Percentiles rank a stretch among this genome's conserved stretches.
phyloP scores from a whole-genome alignment of 768 basidiomycete species.

The Mycena floridula region DNA sequence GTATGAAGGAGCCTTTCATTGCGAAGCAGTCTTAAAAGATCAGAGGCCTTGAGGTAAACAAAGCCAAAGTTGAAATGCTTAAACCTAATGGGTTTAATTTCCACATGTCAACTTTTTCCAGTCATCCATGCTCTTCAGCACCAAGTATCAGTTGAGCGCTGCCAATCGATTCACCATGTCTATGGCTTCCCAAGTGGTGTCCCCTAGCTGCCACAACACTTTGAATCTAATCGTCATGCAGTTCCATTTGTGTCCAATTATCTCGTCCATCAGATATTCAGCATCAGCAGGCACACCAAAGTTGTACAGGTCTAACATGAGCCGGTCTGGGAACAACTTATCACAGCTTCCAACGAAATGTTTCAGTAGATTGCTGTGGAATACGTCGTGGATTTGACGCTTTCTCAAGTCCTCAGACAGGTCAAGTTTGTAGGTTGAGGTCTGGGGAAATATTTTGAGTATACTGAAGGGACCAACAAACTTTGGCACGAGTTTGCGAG shows the following conservation, averaged over 20 bases:
- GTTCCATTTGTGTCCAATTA: not conserved
- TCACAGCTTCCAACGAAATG: conserved; percentile 14
- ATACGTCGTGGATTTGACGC: conserved; percentile 18
- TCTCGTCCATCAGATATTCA: not conserved
- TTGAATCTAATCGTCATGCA: not conserved
- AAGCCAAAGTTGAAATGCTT: too few relatives aligned
- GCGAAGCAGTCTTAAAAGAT: too few relatives aligned
- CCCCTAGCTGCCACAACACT: not conserved
- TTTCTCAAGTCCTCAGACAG: conserved; percentile 12
- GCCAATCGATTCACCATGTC: too few relatives aligned
- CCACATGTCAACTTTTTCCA: too few relatives aligned
- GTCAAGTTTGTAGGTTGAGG: conserved; percentile 15
- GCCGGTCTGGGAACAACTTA: conserved; percentile 20
- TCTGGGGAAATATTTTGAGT: not conserved
- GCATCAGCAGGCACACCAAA: conserved; percentile 3
- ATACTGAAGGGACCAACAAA: conserved; percentile 25
- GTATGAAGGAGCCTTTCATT: too few relatives aligned
- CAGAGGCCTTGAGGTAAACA: too few relatives aligned
- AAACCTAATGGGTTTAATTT: too few relatives aligned
- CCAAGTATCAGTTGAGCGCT: too few relatives aligned
- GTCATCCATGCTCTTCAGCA: too few relatives aligned
- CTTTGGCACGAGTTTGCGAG: conserved; percentile 22
- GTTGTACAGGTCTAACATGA: not conserved
- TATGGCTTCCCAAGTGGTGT: conserved; percentile 2
- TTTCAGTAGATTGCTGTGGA: conserved; percentile 17